Conservation (phyloP, 164 flowering plant genomes). For the Protea cynaroides region DNA sequence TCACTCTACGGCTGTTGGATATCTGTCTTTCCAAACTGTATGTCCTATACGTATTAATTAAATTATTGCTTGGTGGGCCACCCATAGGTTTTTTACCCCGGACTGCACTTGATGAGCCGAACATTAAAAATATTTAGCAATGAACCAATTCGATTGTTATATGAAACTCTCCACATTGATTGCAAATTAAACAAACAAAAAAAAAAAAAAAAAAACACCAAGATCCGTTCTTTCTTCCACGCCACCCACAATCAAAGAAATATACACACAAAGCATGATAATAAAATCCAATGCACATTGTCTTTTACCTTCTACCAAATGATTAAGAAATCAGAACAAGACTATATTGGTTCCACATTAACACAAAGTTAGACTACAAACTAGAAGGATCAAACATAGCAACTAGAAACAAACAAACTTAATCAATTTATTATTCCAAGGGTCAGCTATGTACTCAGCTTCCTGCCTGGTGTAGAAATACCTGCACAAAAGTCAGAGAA, state of each 20-base stretch:
- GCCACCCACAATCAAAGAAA: neutral
- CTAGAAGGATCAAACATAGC: neutral
- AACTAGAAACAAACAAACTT: constrained; percentile 4
- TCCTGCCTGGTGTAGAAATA: constrained; percentile 10
- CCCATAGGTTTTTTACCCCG: too few species aligned
- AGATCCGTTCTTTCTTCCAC: neutral
- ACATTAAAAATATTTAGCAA: too few species aligned
- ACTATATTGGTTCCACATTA: neutral
- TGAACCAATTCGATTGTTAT: too few species aligned
- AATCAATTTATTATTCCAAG: constrained; percentile 7
- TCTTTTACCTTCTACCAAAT: neutral
- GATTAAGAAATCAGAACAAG: neutral
- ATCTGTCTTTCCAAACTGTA: too few species aligned
- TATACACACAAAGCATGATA: neutral
- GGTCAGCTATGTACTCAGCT: constrained; percentile 16
- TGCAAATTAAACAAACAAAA: neutral
- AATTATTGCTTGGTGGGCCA: too few species aligned
- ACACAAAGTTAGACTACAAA: neutral
- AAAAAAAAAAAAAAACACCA: too few species aligned
- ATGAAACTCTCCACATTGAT: too few species aligned
- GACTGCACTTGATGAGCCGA: too few species aligned
- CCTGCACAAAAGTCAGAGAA: constrained; percentile 12
- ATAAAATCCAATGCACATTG: neutral
- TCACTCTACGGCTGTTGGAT: too few species aligned
- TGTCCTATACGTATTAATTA: too few species aligned